phyloP scores from a whole-genome alignment of 345 rosid species.

The Eucalyptus shirleyi region DNA sequence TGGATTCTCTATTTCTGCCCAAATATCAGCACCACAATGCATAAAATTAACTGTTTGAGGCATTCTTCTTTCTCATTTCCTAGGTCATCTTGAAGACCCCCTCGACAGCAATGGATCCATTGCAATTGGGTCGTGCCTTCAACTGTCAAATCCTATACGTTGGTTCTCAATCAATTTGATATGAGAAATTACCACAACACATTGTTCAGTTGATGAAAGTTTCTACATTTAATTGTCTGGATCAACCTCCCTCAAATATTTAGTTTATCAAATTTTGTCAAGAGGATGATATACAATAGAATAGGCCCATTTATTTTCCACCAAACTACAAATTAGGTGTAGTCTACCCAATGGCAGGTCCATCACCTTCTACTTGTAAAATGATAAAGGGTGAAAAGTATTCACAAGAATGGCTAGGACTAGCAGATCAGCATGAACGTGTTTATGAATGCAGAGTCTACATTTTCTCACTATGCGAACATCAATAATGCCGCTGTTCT shows the following conservation, averaged over 20 bases:
- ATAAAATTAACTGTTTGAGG: not conserved
- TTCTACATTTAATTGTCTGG: not conserved
- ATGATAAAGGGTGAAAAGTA: not conserved
- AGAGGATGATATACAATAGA: not conserved
- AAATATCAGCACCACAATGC: not conserved
- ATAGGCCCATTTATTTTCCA: not conserved
- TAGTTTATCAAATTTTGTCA: not conserved
- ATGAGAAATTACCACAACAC: not conserved
- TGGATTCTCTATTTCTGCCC: not conserved
- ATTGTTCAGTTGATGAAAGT: not conserved
- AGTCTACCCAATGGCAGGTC: not conserved
- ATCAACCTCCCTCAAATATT: not conserved
- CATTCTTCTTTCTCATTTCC: not conserved
- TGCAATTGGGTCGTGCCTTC: not conserved
- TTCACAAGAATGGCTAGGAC: not conserved
- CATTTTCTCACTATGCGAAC: not conserved
- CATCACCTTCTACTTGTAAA: not conserved
- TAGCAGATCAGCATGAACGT: not conserved
- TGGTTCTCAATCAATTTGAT: not conserved
- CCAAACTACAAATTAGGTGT: not conserved
- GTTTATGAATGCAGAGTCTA: not conserved
- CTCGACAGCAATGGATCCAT: not conserved
- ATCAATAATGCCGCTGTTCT: not conserved
- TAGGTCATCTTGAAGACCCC: not conserved
- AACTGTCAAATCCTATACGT: not conserved